Conservation (phyloP, 768 basidiomycete genomes). For the Termitomyces sp. region DNA sequence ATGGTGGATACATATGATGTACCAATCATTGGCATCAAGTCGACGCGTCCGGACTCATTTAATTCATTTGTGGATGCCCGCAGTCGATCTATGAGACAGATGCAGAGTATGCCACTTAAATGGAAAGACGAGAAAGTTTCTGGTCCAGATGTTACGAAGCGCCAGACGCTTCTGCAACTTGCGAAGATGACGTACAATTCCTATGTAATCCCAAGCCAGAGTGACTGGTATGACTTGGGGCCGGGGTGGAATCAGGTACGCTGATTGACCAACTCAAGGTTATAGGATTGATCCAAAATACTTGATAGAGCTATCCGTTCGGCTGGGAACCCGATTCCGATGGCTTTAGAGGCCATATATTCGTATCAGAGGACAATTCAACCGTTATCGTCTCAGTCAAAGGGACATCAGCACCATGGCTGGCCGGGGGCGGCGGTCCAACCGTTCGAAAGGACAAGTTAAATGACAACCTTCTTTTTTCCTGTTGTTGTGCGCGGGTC, state of each 20-base stretch:
- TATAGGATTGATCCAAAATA: neutral
- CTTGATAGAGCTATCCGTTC: constrained; percentile 59
- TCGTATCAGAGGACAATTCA: constrained; percentile 77
- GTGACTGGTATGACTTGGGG: constrained; percentile 70
- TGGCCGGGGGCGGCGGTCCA: constrained; percentile 69
- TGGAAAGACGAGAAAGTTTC: constrained; percentile 68
- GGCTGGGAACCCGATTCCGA: constrained; percentile 92
- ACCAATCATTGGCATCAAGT: constrained; percentile 31
- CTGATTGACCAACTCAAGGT: neutral
- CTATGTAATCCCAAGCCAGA: constrained; percentile 51
- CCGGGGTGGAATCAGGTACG: constrained; percentile 60
- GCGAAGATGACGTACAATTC: constrained; percentile 92
- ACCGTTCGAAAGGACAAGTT: constrained; percentile 87
- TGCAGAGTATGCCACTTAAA: constrained; percentile 35
- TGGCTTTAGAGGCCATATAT: constrained; percentile 89
- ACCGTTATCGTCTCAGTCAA: constrained; percentile 89
- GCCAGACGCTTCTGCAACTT: constrained; percentile 68
- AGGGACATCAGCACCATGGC: constrained; percentile 82
- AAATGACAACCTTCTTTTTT: constrained; percentile 95
- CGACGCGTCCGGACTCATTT: constrained; percentile 46
- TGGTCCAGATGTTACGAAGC: constrained; percentile 70
- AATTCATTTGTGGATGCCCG: constrained; percentile 35
- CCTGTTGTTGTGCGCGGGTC: constrained; percentile 95
- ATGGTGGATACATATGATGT: constrained; percentile 37
- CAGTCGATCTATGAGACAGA: constrained; percentile 30